A percentile compares a stretch with the other conserved stretches of the same genome.
phyloP scores from a whole-genome alignment of 164 flowering plant genomes.

The Vitis cinerea region DNA sequence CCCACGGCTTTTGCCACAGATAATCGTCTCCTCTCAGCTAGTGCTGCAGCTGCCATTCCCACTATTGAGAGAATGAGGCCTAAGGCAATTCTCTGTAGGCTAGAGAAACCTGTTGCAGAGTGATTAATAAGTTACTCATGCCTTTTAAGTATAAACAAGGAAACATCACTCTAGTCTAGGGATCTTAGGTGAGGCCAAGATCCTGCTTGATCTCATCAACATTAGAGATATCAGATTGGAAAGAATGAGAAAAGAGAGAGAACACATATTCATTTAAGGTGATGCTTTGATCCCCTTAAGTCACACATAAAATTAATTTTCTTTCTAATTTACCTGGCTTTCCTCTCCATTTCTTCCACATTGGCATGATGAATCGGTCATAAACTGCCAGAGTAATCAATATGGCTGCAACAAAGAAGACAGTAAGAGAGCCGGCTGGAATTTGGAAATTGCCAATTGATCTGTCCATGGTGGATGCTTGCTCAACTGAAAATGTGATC shows the following conservation, averaged over 20 bases:
- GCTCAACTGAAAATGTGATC: conserved; percentile 86
- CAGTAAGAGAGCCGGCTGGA: conserved; percentile 92
- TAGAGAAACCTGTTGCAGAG: conserved; percentile 61
- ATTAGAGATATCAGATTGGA: too few species aligned
- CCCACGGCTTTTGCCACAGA: conserved; percentile 49
- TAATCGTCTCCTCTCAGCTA: conserved; percentile 64
- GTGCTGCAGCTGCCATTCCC: conserved; percentile 83
- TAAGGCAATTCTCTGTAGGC: conserved; percentile 67
- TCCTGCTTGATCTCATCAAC: too few species aligned
- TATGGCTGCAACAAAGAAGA: conserved; percentile 80
- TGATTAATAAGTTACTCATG: background rate
- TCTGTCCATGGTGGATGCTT: conserved; percentile 80
- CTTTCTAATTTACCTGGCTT: conserved; percentile 50
- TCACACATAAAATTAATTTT: background rate
- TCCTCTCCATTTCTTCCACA: conserved; percentile 79
- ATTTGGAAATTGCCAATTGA: conserved; percentile 63
- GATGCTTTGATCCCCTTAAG: too few species aligned
- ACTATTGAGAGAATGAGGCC: conserved; percentile 67
- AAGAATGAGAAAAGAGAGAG: too few species aligned
- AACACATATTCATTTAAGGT: too few species aligned
- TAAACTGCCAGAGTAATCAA: conserved; percentile 60
- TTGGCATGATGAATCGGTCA: conserved; percentile 77
- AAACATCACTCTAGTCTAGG: background rate
- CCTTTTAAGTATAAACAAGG: background rate
- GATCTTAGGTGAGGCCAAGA: too few species aligned